These are phyloP conservation scores for Canavalia ensiformis DNA, from an alignment of 306 rosid genomes.

Conservation along the genomic window DNA sequence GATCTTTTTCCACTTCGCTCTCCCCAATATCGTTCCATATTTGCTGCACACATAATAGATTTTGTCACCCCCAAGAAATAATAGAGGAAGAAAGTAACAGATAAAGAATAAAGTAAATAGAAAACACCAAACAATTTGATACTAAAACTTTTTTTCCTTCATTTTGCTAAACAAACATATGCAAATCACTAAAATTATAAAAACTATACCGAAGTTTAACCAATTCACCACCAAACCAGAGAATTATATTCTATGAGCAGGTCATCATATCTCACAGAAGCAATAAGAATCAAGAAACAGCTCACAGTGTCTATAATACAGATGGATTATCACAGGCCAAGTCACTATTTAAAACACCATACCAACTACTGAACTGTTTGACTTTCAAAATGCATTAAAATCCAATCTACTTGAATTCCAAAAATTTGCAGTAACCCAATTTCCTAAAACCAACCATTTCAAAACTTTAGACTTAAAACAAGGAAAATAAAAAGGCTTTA, in stretches of 20 bases:
- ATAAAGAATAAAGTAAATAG: not conserved
- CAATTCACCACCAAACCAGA: conserved; percentile 20
- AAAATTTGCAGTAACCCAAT: conserved; percentile 31
- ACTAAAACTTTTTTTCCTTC: not conserved
- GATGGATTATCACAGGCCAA: conserved; percentile 21
- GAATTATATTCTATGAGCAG: conserved; percentile 14
- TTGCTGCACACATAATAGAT: conserved; percentile 66
- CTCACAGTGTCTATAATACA: not conserved
- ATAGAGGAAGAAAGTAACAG: not conserved
- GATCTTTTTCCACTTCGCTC: conserved; percentile 79
- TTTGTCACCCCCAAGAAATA: conserved; percentile 31
- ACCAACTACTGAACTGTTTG: conserved; percentile 2
- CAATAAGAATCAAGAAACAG: conserved; percentile 12
- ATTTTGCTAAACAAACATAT: conserved; percentile 25
- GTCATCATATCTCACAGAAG: conserved; percentile 1
- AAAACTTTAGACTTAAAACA: not conserved
- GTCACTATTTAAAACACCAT: conserved; percentile 13
- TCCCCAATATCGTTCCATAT: conserved; percentile 98
- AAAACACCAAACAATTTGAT: not conserved
- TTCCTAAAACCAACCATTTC: conserved; percentile 18
- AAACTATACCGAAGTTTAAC: conserved; percentile 17
- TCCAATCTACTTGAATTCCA: conserved; percentile 3
- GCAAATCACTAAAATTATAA: conserved; percentile 25
- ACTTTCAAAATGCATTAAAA: conserved; percentile 4
- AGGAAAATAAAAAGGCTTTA: not conserved